These are phyloP conservation scores for Claviceps sp. DNA, from an alignment of 2,329 filamentous ascomycete genomes.

Conservation along the genomic window DNA sequence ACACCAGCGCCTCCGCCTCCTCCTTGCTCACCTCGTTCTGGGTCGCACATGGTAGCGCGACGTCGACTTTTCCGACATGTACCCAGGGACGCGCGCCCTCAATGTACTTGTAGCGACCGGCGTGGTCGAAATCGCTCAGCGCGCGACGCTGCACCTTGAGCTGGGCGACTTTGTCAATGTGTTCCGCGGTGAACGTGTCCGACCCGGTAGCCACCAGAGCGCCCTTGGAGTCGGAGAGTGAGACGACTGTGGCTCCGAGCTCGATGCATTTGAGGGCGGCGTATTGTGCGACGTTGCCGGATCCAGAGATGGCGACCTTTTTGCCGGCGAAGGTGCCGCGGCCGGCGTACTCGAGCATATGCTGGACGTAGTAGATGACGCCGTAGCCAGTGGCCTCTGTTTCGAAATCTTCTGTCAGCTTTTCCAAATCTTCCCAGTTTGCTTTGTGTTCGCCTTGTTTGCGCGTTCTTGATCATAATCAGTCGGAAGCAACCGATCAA, in stretches of 20 bases:
- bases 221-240: slow-evolving; percentile 86
- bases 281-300: slow-evolving; percentile 96
- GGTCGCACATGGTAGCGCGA: slow-evolving; percentile 84
- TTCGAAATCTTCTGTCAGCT: slow-evolving; percentile 3
- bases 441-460: background rate
- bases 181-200: slow-evolving; percentile 58
- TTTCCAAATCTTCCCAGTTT: too few relatives aligned
- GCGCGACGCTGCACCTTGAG: slow-evolving; percentile 82
- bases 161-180: slow-evolving; percentile 64
- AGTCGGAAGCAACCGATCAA: background rate
- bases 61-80: slow-evolving; percentile 78
- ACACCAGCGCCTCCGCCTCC: slow-evolving; percentile 73
- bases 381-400: slow-evolving; percentile 89
- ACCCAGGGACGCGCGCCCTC: slow-evolving; percentile 81
- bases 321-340: slow-evolving; percentile 80
- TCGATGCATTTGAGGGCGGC: slow-evolving; percentile 93
- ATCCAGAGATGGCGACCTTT: slow-evolving; percentile 89
- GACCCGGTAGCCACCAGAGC: slow-evolving; percentile 60
- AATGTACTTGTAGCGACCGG: slow-evolving; percentile 68
- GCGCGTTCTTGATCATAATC: background rate
- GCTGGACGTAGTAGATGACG: slow-evolving; percentile 88
- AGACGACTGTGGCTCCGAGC: slow-evolving; percentile 84
- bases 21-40: slow-evolving; percentile 95
- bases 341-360: slow-evolving; percentile 89
- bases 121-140: slow-evolving; percentile 56